phyloP scores from a whole-genome alignment of 208 protist genomes.

The Leishmania amazonensis region DNA sequence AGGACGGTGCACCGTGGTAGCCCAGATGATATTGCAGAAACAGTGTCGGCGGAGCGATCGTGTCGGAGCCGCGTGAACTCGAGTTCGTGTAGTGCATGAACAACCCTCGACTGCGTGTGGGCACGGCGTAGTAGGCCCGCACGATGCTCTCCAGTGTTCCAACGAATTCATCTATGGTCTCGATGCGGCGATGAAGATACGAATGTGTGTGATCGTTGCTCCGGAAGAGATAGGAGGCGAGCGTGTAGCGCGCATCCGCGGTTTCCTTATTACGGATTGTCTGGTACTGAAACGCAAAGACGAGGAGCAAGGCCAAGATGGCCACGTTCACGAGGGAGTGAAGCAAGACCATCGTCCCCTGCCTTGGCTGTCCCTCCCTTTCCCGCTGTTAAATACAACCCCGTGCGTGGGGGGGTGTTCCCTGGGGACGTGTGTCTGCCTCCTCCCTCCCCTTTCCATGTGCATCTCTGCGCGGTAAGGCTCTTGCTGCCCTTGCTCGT shows the following conservation, averaged over 20 bases:
- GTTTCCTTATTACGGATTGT: constrained; percentile 41
- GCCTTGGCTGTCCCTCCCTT: background rate
- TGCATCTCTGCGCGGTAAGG: background rate
- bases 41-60: constrained; percentile 31
- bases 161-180: constrained; percentile 58
- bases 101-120: constrained; percentile 35
- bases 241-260: constrained; percentile 37
- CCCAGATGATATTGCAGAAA: constrained; percentile 41
- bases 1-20: constrained; percentile 27
- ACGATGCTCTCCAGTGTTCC: constrained; percentile 36
- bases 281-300: constrained; percentile 57
- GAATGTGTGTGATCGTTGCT: constrained; percentile 29
- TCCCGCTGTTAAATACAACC: background rate
- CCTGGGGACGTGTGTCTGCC: background rate
- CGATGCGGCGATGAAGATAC: constrained; percentile 32
- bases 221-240: constrained; percentile 46
- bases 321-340: constrained; percentile 37
- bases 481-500: background rate
- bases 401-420: background rate
- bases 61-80: constrained; percentile 4
- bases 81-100: constrained; percentile 62
- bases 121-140: constrained; percentile 45
- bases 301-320: constrained; percentile 36
- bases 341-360: constrained; percentile 33
- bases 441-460: background rate